phyloP scores from a whole-genome alignment of 1,284 basidiomycete genomes.

The Calocybe gambosa region DNA sequence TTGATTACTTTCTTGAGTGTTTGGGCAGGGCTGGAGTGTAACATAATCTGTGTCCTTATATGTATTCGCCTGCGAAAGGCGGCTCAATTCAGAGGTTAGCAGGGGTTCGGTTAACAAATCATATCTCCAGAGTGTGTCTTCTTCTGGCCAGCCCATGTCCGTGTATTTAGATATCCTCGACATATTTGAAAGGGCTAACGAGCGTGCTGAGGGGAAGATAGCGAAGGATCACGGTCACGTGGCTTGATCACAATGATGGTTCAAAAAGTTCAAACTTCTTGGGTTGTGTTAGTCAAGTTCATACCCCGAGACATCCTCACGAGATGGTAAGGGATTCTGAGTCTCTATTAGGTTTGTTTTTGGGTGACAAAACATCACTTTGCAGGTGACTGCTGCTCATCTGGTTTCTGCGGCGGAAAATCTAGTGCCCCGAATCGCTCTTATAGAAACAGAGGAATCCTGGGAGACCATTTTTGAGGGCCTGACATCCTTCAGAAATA shows the following conservation, averaged over 20 bases:
- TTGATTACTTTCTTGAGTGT: conserved; percentile 38
- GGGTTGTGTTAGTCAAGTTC: too few species aligned
- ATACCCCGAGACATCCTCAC: background rate
- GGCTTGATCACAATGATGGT: too few species aligned
- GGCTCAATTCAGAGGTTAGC: conserved; percentile 40
- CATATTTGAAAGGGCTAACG: conserved; percentile 3
- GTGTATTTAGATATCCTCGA: conserved; percentile 28
- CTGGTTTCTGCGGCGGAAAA: conserved; percentile 29
- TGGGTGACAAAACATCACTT: background rate
- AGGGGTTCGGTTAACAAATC: conserved; percentile 41
- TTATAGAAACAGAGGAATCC: conserved; percentile 75
- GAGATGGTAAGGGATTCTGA: background rate
- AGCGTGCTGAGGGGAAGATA: too few species aligned
- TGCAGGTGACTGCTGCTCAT: conserved; percentile 2
- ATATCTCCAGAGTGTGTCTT: conserved; percentile 45
- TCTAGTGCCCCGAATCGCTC: conserved; percentile 38
- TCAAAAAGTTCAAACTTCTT: too few species aligned
- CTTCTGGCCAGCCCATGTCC: conserved; percentile 50
- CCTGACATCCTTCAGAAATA: conserved; percentile 44
- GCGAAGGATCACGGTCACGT: too few species aligned
- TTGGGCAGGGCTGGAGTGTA: conserved; percentile 55
- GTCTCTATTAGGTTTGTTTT: background rate
- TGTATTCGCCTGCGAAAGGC: conserved; percentile 22
- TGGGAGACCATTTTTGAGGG: conserved; percentile 72
- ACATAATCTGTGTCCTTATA: conserved; percentile 38